Percentiles rank a stretch among this genome's conserved stretches.
phyloP scores from a whole-genome alignment of 2,329 filamentous ascomycete genomes.

The Coniochaeta hoffmannii region DNA sequence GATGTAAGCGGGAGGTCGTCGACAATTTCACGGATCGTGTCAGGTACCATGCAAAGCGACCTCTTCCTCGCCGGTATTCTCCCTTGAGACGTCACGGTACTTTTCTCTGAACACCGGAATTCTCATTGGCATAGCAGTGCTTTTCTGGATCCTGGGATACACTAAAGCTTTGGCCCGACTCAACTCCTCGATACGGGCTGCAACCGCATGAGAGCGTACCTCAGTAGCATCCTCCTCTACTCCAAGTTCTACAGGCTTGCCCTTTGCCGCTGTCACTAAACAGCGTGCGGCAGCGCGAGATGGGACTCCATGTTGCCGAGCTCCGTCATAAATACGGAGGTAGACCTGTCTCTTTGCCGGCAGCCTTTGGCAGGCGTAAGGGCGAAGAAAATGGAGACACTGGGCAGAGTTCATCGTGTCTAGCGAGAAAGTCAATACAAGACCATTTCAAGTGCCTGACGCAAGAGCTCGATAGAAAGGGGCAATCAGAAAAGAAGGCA shows the following conservation, averaged over 20 bases:
- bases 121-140: conserved; percentile 23
- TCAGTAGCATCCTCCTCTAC: not conserved
- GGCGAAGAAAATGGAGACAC: conserved; percentile 46
- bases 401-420: conserved; percentile 34
- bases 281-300: not conserved
- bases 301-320: conserved; percentile 19
- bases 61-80: conserved; percentile 17
- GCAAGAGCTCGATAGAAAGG: not conserved
- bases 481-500: conserved; percentile 38
- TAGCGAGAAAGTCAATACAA: not conserved
- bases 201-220: conserved; percentile 8
- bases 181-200: conserved; percentile 43
- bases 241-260: not conserved
- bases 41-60: conserved; percentile 19
- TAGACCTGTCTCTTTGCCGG: conserved; percentile 20
- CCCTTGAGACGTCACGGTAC: conserved; percentile 18
- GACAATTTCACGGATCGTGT: not conserved
- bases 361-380: conserved; percentile 39
- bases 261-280: conserved; percentile 6
- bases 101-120: conserved; percentile 29
- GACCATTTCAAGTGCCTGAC: not conserved
- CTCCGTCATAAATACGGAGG: conserved; percentile 40
- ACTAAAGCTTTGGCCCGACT: conserved; percentile 36
- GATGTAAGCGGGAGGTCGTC: not conserved
- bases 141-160: conserved; percentile 45